These are phyloP conservation scores for Akanthomyces lecanii DNA, from an alignment of 2,329 filamentous ascomycete species.

Conservation along the genomic window DNA sequence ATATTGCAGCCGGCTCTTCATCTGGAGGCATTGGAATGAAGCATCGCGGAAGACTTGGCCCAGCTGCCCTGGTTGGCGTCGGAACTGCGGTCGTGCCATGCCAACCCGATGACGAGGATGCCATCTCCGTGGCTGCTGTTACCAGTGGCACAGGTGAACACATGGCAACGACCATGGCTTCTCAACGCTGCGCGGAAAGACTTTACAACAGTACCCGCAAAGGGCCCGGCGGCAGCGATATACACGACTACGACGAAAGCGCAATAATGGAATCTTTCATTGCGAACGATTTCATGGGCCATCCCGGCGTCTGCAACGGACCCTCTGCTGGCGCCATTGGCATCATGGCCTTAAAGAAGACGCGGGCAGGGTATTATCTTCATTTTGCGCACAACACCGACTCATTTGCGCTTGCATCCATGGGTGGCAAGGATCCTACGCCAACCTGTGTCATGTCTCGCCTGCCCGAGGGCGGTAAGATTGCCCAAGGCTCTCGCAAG, in stretches of 20 bases:
- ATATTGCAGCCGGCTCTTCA: conserved; percentile 90
- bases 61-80: conserved; percentile 86
- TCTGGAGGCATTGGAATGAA: conserved; percentile 99
- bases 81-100: conserved; percentile 85
- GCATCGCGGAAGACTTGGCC: conserved; percentile 83
- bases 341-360: conserved; percentile 85
- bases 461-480: conserved; percentile 48
- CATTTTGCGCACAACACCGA: conserved; percentile 98
- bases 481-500: conserved; percentile 53
- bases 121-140: conserved; percentile 71
- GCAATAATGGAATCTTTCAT: conserved; percentile 72
- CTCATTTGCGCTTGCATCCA: conserved; percentile 78
- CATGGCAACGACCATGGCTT: conserved; percentile 93
- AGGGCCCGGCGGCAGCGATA: conserved; percentile 55
- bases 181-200: conserved; percentile 78
- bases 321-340: conserved; percentile 85
- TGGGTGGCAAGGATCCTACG: conserved; percentile 71
- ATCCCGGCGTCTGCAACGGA: conserved; percentile 77
- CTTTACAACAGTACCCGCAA: conserved; percentile 69
- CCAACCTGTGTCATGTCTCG: conserved; percentile 88
- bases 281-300: conserved; percentile 84
- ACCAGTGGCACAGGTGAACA: conserved; percentile 96
- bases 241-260: conserved; percentile 71
- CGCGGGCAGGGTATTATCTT: conserved; percentile 68
- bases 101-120: conserved; percentile 64